Evolutionary conservation across 2,329 filamentous ascomycete species (phyloP), one percentile per base, ranked within the genome.

Genomic region (Pseudofabraea citricarpa): DNA sequence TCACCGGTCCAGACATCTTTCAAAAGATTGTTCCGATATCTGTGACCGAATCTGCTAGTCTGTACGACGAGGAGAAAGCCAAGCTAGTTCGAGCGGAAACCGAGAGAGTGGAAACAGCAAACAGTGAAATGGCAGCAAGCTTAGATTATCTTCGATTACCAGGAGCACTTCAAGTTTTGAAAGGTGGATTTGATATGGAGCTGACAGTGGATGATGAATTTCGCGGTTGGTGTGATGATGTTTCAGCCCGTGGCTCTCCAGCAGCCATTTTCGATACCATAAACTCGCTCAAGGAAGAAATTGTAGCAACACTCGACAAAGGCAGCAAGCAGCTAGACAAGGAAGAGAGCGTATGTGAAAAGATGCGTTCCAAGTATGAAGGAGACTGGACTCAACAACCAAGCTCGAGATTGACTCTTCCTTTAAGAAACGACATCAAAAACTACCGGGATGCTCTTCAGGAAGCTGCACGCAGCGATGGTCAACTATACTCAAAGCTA

Each of bases 1-100:
- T 98, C 49, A 97, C 95, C 27, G 94, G 94, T 0, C 91, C 93
- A 0, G 93, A 98, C 60, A 85, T 98, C 40, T 98, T 98, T 66
- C 83, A 93, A 54, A 95, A 95, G 64, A 95, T 98, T 47, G 88
- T 97, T 2, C 93, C 93, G 0, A 85, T 97, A 70, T 87, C 90
- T 3, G 91, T 98, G 2, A 98, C 93, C 0, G 91, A 98, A 64
- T 94, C 89, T 19, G 93, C 93, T 10, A 97, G 93, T 69, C 69
- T 97, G 56, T 98, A 98, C 62, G 93, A 97, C 52, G 93, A 98
- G 65, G 93, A 98, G 64, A 98, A 98, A 67, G 93, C 93, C 10
- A 97, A 98, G 64, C 69, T 98, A 45, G 83, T 96, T 31, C 81
- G 93, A 45, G 91, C 91, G 2, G 94, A 98, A 66, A 90, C 89